These are phyloP conservation scores for Orbilia brochopaga DNA, from an alignment of 2,329 filamentous ascomycete genomes.

Conservation along the genomic window DNA sequence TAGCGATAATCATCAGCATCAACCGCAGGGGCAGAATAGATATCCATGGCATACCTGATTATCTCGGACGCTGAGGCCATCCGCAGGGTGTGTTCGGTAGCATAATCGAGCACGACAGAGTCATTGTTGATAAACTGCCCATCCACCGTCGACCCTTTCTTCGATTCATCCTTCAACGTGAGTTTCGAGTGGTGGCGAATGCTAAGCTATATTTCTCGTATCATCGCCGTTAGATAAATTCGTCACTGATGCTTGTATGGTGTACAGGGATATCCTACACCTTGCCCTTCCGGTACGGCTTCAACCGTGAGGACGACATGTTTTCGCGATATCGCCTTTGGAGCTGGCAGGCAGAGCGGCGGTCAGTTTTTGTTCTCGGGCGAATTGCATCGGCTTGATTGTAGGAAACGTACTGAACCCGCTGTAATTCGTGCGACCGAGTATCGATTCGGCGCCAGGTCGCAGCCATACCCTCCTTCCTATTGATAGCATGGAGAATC, in stretches of 20 bases:
- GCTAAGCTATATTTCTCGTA: slow-evolving; percentile 62
- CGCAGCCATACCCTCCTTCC: slow-evolving; percentile 80
- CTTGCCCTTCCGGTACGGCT: slow-evolving; percentile 69
- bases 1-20: slow-evolving; percentile 23
- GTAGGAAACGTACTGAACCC: slow-evolving; percentile 19
- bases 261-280: slow-evolving; percentile 61
- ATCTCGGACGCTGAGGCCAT: slow-evolving; percentile 31
- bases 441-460: slow-evolving; percentile 82
- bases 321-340: slow-evolving; percentile 85
- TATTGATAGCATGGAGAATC: slow-evolving; percentile 56
- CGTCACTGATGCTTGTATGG: not conserved
- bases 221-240: not conserved
- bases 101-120: slow-evolving; percentile 22
- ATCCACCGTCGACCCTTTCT: slow-evolving; percentile 80
- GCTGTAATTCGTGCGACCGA: slow-evolving; percentile 71
- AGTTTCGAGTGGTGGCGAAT: slow-evolving; percentile 71
- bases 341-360: slow-evolving; percentile 58
- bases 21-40: not conserved
- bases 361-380: not conserved
- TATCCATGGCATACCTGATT: slow-evolving; percentile 21
- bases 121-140: slow-evolving; percentile 56
- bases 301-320: slow-evolving; percentile 80
- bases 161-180: slow-evolving; percentile 78
- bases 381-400: slow-evolving; percentile 20
- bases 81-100: slow-evolving; percentile 29